Evolutionary conservation across 306 rosid genomes (phyloP).

Genomic region (Cicer cuneatum): DNA sequence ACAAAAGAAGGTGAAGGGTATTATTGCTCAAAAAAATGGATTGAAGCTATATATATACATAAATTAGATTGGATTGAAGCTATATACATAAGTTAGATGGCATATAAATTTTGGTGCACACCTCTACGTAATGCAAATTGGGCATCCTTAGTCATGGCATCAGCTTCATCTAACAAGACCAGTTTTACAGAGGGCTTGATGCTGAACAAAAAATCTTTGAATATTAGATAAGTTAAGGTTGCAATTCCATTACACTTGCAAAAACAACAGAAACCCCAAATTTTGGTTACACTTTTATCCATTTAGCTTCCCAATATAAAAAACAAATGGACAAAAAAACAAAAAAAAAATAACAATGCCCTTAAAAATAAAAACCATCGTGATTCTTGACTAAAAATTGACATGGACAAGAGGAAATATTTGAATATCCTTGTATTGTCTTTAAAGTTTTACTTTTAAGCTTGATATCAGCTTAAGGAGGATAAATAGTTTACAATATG

Average conservation of each 20-base stretch:
- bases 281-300: neutral
- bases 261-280: constrained; percentile 8
- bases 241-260: constrained; percentile 28
- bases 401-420: neutral
- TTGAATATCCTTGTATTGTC: neutral
- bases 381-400: neutral
- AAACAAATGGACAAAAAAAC: neutral
- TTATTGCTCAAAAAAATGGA: constrained; percentile 25
- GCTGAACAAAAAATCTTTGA: constrained; percentile 48
- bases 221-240: constrained; percentile 29
- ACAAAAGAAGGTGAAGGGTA: constrained; percentile 35
- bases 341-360: neutral
- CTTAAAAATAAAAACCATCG: constrained; percentile 17
- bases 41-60: constrained; percentile 1
- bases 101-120: constrained; percentile 33
- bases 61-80: neutral
- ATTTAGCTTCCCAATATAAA: constrained; percentile 3
- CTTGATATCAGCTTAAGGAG: neutral
- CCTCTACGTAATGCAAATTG: constrained; percentile 98
- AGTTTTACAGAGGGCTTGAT: constrained; percentile 79
- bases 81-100: neutral
- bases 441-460: neutral
- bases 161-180: constrained; percentile 91
- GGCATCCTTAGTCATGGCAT: constrained; percentile 99
- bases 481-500: constrained; percentile 1